Percentiles rank a stretch among this genome's conserved stretches.
These are phyloP conservation scores for Lentinus tigrinus DNA, from an alignment of 768 basidiomycete genomes.

Conservation along the genomic window DNA sequence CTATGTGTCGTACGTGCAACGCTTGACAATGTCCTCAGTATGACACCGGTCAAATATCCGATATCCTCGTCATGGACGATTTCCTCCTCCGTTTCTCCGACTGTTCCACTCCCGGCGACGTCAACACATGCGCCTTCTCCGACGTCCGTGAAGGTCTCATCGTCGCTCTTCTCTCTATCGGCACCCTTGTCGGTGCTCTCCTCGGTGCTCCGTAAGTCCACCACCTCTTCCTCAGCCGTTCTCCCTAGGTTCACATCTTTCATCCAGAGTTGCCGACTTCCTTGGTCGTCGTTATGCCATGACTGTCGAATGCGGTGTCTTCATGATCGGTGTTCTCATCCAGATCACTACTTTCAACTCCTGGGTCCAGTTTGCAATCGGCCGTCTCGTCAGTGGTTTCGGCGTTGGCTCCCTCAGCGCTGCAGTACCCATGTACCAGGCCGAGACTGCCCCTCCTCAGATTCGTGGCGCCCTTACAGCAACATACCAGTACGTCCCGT, in stretches of 20 bases:
- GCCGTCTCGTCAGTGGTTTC: conserved; percentile 63
- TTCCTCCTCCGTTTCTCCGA: conserved; percentile 63
- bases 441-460: conserved; percentile 69
- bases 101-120: conserved; percentile 33
- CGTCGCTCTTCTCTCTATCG: conserved; percentile 69
- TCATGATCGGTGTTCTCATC: conserved; percentile 60
- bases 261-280: conserved; percentile 54
- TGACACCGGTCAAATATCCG: conserved; percentile 77
- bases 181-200: conserved; percentile 63
- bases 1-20: background rate
- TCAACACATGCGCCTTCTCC: conserved; percentile 49
- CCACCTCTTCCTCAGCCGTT: background rate
- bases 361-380: conserved; percentile 71
- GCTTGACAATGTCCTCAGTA: conserved; percentile 34
- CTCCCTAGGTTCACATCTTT: background rate
- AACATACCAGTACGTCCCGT: conserved; percentile 28
- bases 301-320: conserved; percentile 55
- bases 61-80: conserved; percentile 72
- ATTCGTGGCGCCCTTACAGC: conserved; percentile 66
- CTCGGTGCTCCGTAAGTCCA: conserved; percentile 55
- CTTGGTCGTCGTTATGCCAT: conserved; percentile 69
- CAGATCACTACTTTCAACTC: conserved; percentile 48
- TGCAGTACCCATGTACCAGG: conserved; percentile 73
- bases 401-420: conserved; percentile 69
- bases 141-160: conserved; percentile 63